A percentile compares a stretch with the other conserved stretches of the same genome.
Conservation (phyloP, 805 yeast species). For the Myxozyma kluyveri region DNA sequence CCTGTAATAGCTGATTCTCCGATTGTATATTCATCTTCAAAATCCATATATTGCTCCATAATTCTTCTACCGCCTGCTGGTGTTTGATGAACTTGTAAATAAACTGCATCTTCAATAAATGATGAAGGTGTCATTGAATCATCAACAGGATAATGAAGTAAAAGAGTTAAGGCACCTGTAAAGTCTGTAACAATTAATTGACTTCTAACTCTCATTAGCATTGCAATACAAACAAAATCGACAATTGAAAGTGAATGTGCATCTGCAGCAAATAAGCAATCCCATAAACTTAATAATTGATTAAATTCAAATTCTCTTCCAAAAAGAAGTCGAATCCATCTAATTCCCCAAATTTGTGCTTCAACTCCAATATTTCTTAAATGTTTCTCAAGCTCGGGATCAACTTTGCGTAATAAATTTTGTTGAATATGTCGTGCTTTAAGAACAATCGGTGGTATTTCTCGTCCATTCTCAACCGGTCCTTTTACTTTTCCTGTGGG, state of each 20-base stretch:
- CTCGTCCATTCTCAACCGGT: slow-evolving; percentile 14
- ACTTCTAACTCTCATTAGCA: slow-evolving; percentile 36
- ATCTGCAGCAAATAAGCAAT: slow-evolving; percentile 39
- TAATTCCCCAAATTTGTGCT: slow-evolving; percentile 42
- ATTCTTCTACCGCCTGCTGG: slow-evolving; percentile 22
- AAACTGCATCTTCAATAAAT: slow-evolving; percentile 27
- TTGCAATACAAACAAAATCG: slow-evolving; percentile 39
- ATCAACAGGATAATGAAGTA: slow-evolving; percentile 26
- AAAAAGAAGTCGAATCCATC: slow-evolving; percentile 40
- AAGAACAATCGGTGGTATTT: slow-evolving; percentile 35
- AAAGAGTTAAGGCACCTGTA: slow-evolving; percentile 23
- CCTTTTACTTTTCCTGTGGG: slow-evolving; percentile 23
- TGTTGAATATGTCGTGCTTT: slow-evolving; percentile 38
- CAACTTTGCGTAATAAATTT: slow-evolving; percentile 32
- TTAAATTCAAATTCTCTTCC: slow-evolving; percentile 39
- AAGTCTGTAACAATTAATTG: slow-evolving; percentile 20
- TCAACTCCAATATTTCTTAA: slow-evolving; percentile 34
- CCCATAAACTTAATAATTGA: slow-evolving; percentile 37
- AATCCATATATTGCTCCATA: slow-evolving; percentile 16
- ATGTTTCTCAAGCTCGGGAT: slow-evolving; percentile 35
- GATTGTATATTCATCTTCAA: slow-evolving; percentile 7
- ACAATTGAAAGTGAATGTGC: slow-evolving; percentile 34
- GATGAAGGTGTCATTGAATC: slow-evolving; percentile 20
- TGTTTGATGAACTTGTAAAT: slow-evolving; percentile 22
- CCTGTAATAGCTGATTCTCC: neutral